Conservation (phyloP, 352 stramenopile species). For the Pythium biforme region DNA sequence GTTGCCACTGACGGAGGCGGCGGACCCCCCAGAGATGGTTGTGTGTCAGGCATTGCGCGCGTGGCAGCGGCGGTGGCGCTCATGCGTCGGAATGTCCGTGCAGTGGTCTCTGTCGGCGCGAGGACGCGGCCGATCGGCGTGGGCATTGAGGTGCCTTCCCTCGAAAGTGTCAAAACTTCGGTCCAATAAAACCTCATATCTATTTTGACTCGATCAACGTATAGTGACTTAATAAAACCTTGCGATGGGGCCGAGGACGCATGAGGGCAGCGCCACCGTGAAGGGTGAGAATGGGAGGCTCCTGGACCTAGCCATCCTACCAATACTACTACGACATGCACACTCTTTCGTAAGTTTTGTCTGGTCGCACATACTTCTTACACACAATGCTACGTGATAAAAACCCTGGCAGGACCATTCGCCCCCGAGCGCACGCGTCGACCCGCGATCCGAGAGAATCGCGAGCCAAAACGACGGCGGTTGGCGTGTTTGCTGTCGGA, state of each 20-base stretch:
- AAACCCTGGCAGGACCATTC: constrained; percentile 82
- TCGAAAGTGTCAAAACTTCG: background rate
- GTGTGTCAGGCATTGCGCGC: background rate
- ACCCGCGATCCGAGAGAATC: background rate
- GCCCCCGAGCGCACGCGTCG: background rate
- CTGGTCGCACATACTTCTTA: constrained; percentile 86
- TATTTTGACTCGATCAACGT: constrained; percentile 4
- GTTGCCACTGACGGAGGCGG: background rate
- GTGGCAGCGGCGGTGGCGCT: background rate
- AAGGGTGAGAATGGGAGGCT: background rate
- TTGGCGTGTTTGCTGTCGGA: constrained; percentile 50
- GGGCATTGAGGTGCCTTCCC: too few relatives aligned
- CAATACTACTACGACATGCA: constrained; percentile 3
- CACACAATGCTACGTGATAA: constrained; percentile 87
- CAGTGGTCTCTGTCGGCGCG: background rate
- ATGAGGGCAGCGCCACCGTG: background rate
- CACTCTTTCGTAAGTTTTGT: constrained; percentile 30
- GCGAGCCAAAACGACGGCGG: too few relatives aligned
- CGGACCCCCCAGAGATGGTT: too few relatives aligned
- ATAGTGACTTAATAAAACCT: constrained; percentile 8
- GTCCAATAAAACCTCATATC: constrained; percentile 10
- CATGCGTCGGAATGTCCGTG: background rate
- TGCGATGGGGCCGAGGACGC: background rate
- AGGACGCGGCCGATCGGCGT: background rate
- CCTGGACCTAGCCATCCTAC: too few relatives aligned